Evolutionary conservation across 1,139 yeast species (phyloP), one percentile per base, ranked within the genome.

Genomic region (Hemisphaericaspora xylanilytica): DNA sequence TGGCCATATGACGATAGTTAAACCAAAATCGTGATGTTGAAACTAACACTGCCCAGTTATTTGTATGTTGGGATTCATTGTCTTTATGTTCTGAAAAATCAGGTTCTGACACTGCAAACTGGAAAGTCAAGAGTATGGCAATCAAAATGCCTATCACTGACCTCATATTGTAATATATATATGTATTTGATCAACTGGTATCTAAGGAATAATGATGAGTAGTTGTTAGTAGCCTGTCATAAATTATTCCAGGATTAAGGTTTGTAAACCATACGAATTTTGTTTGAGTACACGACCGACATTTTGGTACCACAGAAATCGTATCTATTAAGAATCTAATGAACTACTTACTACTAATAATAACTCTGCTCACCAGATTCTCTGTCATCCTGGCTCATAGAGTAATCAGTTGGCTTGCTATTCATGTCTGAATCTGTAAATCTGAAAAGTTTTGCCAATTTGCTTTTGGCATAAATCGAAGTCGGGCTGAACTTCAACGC

Each of bases 11-110:
- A 59, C 97, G 75, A 59, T 92, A 92, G 61, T 92, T 92, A 72
- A 92, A 92, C 99, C 99, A 92, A 63, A 92, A 92, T 46, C 97
- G 72, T 4, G 97, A 89, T 1, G 98, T 90, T 3, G 96, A 89
- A 24, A 92, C 96, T 38, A 92, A 67, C 4, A 92, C 97, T 0
- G 98, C 98, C 95, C 95, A 86, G 61, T 86, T 86, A 58, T 85
- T 86, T 17, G 94, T 85, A 55, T 84, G 90, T 36, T 70, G 65
- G 3, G 82, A 68, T n/a, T 50, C 51, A 29, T 47, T 46, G 26
- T 35, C 20, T 25, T 32, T 22, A 20, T 20, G 20, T 13, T 21
- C 5, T 6, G 28, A 12, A 21, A 4, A 21, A 13, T 32, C 35
- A 3, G 16, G 20, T 14, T 32, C 28, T 16, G 35, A 24, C 11